A percentile compares a stretch with the other conserved stretches of the same genome.
Conservation (phyloP, 768 basidiomycete species). For the Sistotremastrum suecicum region DNA sequence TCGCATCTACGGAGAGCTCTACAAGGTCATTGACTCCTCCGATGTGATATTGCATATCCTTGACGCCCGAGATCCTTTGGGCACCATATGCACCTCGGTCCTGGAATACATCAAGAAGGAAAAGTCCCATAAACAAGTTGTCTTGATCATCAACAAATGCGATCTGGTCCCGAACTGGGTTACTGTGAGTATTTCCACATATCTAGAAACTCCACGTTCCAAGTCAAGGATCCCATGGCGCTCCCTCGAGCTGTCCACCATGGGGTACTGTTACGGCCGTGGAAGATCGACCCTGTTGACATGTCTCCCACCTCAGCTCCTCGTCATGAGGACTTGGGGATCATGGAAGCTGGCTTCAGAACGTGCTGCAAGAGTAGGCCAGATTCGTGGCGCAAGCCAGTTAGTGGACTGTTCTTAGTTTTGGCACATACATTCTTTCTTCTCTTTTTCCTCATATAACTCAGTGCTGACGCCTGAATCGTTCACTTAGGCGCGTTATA, state of each 20-base stretch:
- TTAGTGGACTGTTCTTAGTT: slow-evolving; percentile 24
- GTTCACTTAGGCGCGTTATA: slow-evolving; percentile 68
- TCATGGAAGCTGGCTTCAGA: slow-evolving; percentile 14
- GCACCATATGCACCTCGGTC: slow-evolving; percentile 89
- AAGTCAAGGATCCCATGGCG: slow-evolving; percentile 25
- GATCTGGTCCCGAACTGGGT: slow-evolving; percentile 99
- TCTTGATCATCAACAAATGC: slow-evolving; percentile 95
- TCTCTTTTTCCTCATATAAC: slow-evolving; percentile 4
- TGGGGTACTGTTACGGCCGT: slow-evolving; percentile 32
- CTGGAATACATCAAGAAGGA: slow-evolving; percentile 90
- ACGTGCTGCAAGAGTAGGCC: slow-evolving; percentile 20
- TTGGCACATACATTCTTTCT: slow-evolving; percentile 23
- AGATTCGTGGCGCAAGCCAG: not conserved
- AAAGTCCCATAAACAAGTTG: slow-evolving; percentile 94
- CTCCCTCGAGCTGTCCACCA: slow-evolving; percentile 3
- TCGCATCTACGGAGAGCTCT: slow-evolving; percentile 93
- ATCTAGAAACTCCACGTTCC: slow-evolving; percentile 20
- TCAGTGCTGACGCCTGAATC: not conserved
- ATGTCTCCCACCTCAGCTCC: slow-evolving; percentile 7
- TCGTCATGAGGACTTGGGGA: slow-evolving; percentile 21
- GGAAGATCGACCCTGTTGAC: slow-evolving; percentile 25
- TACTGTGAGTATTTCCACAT: slow-evolving; percentile 47
- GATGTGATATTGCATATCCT: slow-evolving; percentile 92
- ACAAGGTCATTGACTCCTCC: slow-evolving; percentile 98
- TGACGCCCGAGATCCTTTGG: slow-evolving; percentile 90